Evolutionary conservation across 306 rosid genomes (phyloP).

Genomic region (Albizia julibrissin): DNA sequence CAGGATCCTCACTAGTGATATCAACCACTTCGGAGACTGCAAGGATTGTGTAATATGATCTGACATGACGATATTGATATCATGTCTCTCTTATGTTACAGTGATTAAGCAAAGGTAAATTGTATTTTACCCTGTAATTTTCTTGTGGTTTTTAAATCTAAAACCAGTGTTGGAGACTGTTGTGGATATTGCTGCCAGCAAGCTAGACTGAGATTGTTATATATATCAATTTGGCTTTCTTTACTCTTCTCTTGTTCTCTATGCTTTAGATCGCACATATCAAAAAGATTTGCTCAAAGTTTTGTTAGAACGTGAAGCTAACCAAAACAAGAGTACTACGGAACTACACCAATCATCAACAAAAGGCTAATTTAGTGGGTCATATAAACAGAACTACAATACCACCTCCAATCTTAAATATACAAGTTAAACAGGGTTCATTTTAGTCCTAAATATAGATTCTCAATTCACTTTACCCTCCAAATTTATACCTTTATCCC

Average conservation of each 20-base stretch:
- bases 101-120: not conserved
- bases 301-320: not conserved
- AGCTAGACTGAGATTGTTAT: not conserved
- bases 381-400: not conserved
- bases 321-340: not conserved
- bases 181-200: not conserved
- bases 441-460: too few relatives aligned
- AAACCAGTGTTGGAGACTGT: not conserved
- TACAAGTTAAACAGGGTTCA: too few relatives aligned
- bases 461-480: too few relatives aligned
- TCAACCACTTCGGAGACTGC: constrained; percentile 35
- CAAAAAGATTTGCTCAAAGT: not conserved
- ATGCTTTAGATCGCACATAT: not conserved
- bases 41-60: not conserved
- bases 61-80: not conserved
- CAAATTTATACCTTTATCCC: too few relatives aligned
- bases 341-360: not conserved
- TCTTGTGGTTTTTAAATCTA: not conserved
- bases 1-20: constrained; percentile 59
- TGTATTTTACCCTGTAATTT: not conserved
- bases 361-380: not conserved
- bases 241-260: not conserved
- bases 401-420: not conserved
- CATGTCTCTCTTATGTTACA: not conserved
- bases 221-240: not conserved